A percentile compares a stretch with the other conserved stretches of the same genome.
Evolutionary conservation across 768 basidiomycete genomes (phyloP).

Genomic region (Cystofilobasidium capitatum): DNA sequence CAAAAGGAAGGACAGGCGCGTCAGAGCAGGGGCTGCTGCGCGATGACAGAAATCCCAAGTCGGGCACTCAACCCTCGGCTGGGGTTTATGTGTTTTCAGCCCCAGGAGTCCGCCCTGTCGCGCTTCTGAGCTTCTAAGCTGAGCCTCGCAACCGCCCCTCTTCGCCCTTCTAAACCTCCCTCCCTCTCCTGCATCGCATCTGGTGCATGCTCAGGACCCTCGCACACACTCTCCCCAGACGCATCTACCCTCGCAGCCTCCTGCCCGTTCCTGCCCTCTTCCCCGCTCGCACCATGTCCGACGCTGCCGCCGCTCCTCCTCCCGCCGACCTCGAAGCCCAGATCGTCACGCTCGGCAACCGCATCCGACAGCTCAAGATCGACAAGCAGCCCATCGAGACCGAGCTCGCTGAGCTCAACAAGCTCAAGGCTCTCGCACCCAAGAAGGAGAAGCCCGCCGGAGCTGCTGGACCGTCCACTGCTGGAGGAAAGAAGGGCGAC

Average conservation of each 20-base stretch:
- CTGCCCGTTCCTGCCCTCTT: not conserved
- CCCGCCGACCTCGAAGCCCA: slow-evolving; percentile 12
- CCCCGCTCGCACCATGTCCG: not conserved
- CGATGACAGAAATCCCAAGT: too few species aligned
- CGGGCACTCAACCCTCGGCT: too few species aligned
- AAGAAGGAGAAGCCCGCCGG: not conserved
- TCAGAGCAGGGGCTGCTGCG: too few species aligned
- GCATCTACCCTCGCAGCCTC: not conserved
- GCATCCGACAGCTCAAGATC: slow-evolving; percentile 25
- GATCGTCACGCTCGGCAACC: slow-evolving; percentile 19
- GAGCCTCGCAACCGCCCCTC: too few species aligned
- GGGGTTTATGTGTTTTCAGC: too few species aligned
- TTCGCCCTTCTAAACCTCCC: too few species aligned
- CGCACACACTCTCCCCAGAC: not conserved
- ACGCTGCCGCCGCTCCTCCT: not conserved
- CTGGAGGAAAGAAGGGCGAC: slow-evolving; percentile 42
- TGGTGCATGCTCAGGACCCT: slow-evolving; percentile 5
- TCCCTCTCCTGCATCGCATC: not conserved
- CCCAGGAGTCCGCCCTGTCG: too few species aligned
- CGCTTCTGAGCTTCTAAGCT: too few species aligned
- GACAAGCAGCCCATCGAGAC: slow-evolving; percentile 26
- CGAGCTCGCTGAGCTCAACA: slow-evolving; percentile 30
- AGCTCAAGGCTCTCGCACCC: slow-evolving; percentile 23
- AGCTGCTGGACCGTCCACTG: slow-evolving; percentile 38
- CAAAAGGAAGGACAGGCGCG: too few species aligned